Evolutionary conservation across 306 rosid genomes (phyloP), one percentile per base, ranked within the genome.

Genomic region (Quercus rubra): DNA sequence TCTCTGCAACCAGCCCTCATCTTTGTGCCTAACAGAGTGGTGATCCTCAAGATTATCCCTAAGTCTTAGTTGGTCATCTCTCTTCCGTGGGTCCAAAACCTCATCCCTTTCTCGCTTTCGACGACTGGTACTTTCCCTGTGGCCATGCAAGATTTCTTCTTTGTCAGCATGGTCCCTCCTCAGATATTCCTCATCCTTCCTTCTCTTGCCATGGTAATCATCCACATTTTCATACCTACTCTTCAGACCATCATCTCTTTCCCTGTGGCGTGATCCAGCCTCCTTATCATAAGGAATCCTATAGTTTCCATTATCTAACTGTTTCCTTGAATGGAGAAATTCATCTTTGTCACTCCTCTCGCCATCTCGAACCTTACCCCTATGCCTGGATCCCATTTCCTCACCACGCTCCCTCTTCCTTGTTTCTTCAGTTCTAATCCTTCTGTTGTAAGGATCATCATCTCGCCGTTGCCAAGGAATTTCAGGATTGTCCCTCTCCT

Each of bases 61-160:
- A 76, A 83, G 76, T 86, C 97, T 90, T 78, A 83, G 97, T 56
- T 76, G 90, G 59, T 89, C 95, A 78, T 90, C 95, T 86, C 97
- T 89, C 85, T 88, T 95, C 49, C 89, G 80, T n/a, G 72, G 96
- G 81, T 95, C 97, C 84, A 90, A 74, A 54, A 84, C 85, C 38
- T 89, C 98, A 80, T 91, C 95, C 85, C 96, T 90, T 82, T 96
- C 99, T 81, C 89, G 88, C 81, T 90, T 91, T 30, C 90, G 89
- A 54, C 87, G 86, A 77, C 77, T 80, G 78, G 84, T 74, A 90
- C 70, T 90, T 76, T 93, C 97, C 77, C 92, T 84, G 75, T 84
- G 89, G 77, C 88, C 92, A 82, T 85, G 95, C 83, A 87, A 55
- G 61, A 77, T 74, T 76, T 93, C 98, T 82, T 93, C 99, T 87